Evolutionary conservation across 1,139 yeast species (phyloP).

Genomic region (Groenewaldozyma auringiensis): DNA sequence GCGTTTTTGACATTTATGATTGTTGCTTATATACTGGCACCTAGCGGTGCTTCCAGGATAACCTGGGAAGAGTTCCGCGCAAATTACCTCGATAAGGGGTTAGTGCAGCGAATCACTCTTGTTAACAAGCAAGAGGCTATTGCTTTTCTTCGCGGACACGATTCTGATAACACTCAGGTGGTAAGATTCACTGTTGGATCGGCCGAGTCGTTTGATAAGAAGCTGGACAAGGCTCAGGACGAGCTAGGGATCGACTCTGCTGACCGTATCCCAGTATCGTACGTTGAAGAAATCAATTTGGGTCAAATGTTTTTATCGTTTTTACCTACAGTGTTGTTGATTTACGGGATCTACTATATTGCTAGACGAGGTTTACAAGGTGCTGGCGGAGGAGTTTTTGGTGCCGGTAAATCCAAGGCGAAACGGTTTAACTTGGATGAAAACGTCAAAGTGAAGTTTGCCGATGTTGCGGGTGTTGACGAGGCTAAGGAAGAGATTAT

Average conservation of each 20-base stretch:
- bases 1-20: slow-evolving; percentile 41
- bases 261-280: slow-evolving; percentile 75
- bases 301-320: slow-evolving; percentile 56
- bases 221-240: slow-evolving; percentile 69
- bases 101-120: slow-evolving; percentile 68
- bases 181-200: slow-evolving; percentile 75
- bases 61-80: slow-evolving; percentile 90
- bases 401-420: slow-evolving; percentile 73
- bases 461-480: slow-evolving; percentile 94
- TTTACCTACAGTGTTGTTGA: slow-evolving; percentile 72
- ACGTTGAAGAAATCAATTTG: slow-evolving; percentile 51
- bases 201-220: slow-evolving; percentile 78
- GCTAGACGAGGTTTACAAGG: slow-evolving; percentile 48
- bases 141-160: slow-evolving; percentile 26
- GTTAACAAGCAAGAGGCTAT: slow-evolving; percentile 74
- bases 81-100: slow-evolving; percentile 71
- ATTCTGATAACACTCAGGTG: slow-evolving; percentile 21
- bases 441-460: slow-evolving; percentile 76
- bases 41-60: slow-evolving; percentile 12
- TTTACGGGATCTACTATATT: slow-evolving; percentile 80
- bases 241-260: slow-evolving; percentile 54
- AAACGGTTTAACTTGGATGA: slow-evolving; percentile 87
- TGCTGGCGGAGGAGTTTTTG: slow-evolving; percentile 35
- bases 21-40: slow-evolving; percentile 62
- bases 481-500: slow-evolving; percentile 96